Evolutionary conservation across 2,329 filamentous ascomycete species (phyloP).

Genomic region (Colletotrichum sp.): DNA sequence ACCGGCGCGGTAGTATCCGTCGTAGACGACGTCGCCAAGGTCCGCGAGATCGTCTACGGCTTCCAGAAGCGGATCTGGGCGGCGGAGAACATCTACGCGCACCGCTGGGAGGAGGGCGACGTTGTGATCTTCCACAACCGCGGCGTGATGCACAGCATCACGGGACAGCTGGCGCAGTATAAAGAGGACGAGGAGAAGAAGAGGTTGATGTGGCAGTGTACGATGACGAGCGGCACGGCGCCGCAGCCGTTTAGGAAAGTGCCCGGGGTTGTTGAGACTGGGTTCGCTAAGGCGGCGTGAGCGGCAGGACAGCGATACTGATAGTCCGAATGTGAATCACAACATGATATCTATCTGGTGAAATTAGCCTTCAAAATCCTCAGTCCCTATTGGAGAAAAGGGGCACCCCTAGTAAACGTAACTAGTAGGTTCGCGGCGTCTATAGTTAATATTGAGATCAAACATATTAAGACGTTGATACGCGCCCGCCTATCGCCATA

Average conservation of each 20-base stretch:
- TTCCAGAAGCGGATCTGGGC: conserved; percentile 28
- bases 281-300: neutral
- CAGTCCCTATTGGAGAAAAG: accelerated
- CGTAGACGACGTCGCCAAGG: neutral
- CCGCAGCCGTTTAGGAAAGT: neutral
- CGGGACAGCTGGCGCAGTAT: conserved; percentile 25
- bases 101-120: conserved; percentile 32
- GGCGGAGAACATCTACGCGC: conserved; percentile 34
- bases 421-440: neutral
- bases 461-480: accelerated
- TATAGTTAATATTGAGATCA: neutral
- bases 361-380: neutral
- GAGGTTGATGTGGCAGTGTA: conserved; percentile 35
- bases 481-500: neutral
- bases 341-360: neutral
- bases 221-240: conserved; percentile 20
- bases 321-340: accelerated
- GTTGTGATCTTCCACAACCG: neutral
- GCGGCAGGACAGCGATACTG: accelerated
- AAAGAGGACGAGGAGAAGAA: conserved; percentile 24
- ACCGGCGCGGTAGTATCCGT: neutral
- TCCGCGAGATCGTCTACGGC: conserved; percentile 28
- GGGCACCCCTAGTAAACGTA: no score
- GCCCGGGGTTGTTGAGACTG: neutral
- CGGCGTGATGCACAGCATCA: neutral